Conservation (phyloP, 305 asterid genomes). For the Withania somnifera region DNA sequence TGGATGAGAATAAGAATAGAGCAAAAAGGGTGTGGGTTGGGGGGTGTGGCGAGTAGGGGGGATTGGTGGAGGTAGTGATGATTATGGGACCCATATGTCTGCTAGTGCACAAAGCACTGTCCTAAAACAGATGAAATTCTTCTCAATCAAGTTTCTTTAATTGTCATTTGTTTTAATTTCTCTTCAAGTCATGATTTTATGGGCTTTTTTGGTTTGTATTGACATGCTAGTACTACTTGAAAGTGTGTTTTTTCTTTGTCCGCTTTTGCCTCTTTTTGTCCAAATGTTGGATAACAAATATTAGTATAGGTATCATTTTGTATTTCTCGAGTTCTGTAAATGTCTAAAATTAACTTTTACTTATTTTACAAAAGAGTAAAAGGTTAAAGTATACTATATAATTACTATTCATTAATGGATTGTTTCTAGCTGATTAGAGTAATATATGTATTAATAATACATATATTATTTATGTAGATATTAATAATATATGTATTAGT, state of each 20-base stretch:
- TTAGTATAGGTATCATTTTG: background rate
- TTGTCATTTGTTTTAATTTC: conserved; percentile 2
- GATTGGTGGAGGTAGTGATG: conserved; percentile 46
- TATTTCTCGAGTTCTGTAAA: background rate
- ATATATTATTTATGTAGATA: no score
- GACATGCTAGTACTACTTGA: background rate
- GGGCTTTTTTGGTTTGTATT: background rate
- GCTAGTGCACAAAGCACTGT: conserved; percentile 35
- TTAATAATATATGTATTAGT: no score
- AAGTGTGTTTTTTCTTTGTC: background rate
- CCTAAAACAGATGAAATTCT: background rate
- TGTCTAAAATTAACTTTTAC: background rate
- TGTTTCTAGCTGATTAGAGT: no score
- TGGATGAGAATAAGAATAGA: background rate
- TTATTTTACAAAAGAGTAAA: no score
- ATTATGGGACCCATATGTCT: conserved; percentile 47
- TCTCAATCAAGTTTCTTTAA: conserved; percentile 3
- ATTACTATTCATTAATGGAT: no score
- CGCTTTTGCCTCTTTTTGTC: background rate
- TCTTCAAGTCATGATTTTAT: background rate
- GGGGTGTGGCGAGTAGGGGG: conserved; percentile 10
- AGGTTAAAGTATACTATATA: no score
- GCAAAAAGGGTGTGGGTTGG: background rate
- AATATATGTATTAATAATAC: no score
- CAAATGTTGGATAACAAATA: conserved; percentile 4